These are phyloP conservation scores for Viola pubescens DNA, from an alignment of 441 rosid genomes.

Conservation along the genomic window DNA sequence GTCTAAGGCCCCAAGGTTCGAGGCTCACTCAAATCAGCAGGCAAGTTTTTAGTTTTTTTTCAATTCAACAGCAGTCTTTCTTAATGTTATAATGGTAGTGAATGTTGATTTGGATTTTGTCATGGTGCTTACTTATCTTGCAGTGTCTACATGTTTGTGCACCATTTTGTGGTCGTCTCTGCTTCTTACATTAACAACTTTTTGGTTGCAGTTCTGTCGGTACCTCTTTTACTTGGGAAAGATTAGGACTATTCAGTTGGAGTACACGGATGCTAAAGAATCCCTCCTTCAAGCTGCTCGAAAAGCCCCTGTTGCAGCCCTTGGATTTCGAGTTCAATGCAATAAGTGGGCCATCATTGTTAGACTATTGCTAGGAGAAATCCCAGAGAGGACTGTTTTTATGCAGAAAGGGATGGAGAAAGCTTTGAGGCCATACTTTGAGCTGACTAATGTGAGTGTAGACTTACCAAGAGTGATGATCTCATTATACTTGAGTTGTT, in stretches of 20 bases:
- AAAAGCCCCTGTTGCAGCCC: conserved; percentile 67
- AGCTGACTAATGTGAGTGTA: conserved; percentile 65
- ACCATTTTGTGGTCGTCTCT: too few species aligned
- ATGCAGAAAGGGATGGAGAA: conserved; percentile 78
- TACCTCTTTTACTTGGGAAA: conserved; percentile 70
- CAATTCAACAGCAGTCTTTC: too few species aligned
- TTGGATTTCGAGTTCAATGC: conserved; percentile 65
- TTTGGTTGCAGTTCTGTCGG: conserved; percentile 50
- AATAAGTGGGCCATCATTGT: conserved; percentile 73
- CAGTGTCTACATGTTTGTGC: neutral
- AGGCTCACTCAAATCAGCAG: conserved; percentile 71
- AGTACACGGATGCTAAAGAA: conserved; percentile 76
- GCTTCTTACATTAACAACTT: conserved; percentile 10
- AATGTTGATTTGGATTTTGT: neutral
- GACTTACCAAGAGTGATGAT: neutral
- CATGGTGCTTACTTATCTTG: neutral
- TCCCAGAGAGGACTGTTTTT: conserved; percentile 64
- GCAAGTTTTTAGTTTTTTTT: conserved; percentile 17
- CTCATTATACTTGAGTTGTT: neutral
- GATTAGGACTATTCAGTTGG: conserved; percentile 69
- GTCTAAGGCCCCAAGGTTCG: conserved; percentile 66
- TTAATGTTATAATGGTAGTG: neutral
- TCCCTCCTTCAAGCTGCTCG: conserved; percentile 74
- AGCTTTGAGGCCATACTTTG: conserved; percentile 74
- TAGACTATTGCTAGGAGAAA: conserved; percentile 61